phyloP scores from a whole-genome alignment of 2,329 filamentous ascomycete species.

The Metarhizium album region DNA sequence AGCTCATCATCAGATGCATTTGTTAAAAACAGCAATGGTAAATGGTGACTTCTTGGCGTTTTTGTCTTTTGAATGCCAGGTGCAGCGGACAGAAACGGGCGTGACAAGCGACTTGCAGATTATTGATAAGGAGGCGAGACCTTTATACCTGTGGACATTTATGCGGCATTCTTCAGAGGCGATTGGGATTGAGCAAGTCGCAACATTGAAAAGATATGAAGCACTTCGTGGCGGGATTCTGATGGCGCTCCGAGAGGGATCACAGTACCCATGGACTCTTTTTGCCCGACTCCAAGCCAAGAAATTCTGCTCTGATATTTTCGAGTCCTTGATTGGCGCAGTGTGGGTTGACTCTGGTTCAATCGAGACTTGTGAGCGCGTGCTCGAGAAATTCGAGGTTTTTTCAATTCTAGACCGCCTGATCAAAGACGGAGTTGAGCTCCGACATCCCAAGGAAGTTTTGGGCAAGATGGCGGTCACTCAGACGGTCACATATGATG shows the following conservation, averaged over 20 bases:
- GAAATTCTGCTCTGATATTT: slow-evolving; percentile 75
- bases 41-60: slow-evolving; percentile 77
- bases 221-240: slow-evolving; percentile 37
- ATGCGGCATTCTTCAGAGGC: slow-evolving; percentile 47
- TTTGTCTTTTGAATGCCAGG: slow-evolving; percentile 44
- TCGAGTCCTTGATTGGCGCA: slow-evolving; percentile 73
- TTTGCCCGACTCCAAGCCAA: slow-evolving; percentile 54
- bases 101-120: slow-evolving; percentile 10
- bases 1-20: slow-evolving; percentile 55
- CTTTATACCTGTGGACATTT: slow-evolving; percentile 53
- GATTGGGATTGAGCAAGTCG: slow-evolving; percentile 35
- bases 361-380: slow-evolving; percentile 43
- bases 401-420: slow-evolving; percentile 51
- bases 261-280: slow-evolving; percentile 64
- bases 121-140: slow-evolving; percentile 9
- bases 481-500: slow-evolving; percentile 43
- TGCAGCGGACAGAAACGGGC: slow-evolving; percentile 13
- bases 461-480: slow-evolving; percentile 47
- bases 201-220: slow-evolving; percentile 33
- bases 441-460: slow-evolving; percentile 55
- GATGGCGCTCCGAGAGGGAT: slow-evolving; percentile 35
- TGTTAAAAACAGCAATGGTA: slow-evolving; percentile 62
- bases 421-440: slow-evolving; percentile 46
- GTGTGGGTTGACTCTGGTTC: slow-evolving; percentile 72
- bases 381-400: slow-evolving; percentile 57